A percentile compares a stretch with the other conserved stretches of the same genome.
Conservation (phyloP, 768 basidiomycete genomes). For the Psilocybe subaeruginosa region DNA sequence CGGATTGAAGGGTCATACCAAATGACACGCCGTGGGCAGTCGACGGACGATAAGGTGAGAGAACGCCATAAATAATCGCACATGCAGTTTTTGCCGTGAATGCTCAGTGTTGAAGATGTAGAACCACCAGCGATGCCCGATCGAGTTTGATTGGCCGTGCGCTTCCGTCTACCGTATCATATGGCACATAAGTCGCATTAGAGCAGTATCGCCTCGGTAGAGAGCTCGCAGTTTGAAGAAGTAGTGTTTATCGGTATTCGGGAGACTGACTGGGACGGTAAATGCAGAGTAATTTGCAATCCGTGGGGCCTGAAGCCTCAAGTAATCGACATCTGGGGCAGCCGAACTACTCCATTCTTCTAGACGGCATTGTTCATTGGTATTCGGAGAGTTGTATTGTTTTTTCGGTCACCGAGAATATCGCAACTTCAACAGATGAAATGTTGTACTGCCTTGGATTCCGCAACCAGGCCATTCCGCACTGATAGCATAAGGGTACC, state of each 20-base stretch:
- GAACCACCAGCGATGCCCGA: no score
- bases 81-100: background rate
- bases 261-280: background rate
- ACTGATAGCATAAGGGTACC: background rate
- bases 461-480: no score
- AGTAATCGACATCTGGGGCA: background rate
- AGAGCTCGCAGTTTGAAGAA: background rate
- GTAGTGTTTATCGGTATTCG: background rate
- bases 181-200: background rate
- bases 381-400: background rate
- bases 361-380: background rate
- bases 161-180: background rate
- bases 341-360: background rate
- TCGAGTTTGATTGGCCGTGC: background rate
- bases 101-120: background rate
- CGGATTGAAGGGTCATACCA: background rate
- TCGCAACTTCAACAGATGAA: background rate
- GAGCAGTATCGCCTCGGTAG: background rate
- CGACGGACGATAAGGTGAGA: conserved; percentile 23
- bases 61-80: background rate
- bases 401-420: background rate
- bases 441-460: no score
- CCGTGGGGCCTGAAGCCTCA: background rate
- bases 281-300: background rate
- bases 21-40: conserved; percentile 11